Base-by-base conservation (phyloP, 2,329 filamentous ascomycete species). In the Aspergillus puulaauensis region DNA sequence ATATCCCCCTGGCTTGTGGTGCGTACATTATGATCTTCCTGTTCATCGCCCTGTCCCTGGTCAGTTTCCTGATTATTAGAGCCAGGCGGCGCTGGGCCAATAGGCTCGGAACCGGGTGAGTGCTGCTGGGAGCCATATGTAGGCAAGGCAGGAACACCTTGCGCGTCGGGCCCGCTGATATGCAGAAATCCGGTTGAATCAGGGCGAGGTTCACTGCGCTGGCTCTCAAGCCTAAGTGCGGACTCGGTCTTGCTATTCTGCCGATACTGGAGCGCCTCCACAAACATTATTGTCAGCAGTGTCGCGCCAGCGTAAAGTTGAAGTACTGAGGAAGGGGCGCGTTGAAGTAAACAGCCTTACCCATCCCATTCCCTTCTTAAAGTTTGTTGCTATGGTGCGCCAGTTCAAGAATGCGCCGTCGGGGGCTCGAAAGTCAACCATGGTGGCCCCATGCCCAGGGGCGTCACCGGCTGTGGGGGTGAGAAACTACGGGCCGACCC, bases 211-310 rank as follows among this genome's bases (percentile, higher is more conserved):
- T 37, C 27, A 3, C 27, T 14, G 17, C 14, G 45, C 27, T 19
- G n/a, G 19, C 45, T 44, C n/a, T 43, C 27, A 27, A 14, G 4
- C 15, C 12, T 41, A 8, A 14, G 39, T 17, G 17, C 21, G 17
- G 45, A 44, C 24, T 51, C 46, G 5, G 19, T 17, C 41, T 51
- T 56, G 40, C 43, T 50, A 23, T 19, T 50, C 21, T 47, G 46
- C 31, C 31, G 54, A 45, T 45, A 39, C 54, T 56, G 47, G 19
- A 39, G 21, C 17, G 31, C 31, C 35, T 23, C 31, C 24, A 51
- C 11, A 24, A 8, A 14, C 47, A 56, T 56, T 46, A 56, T 56
- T 46, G 40, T 56, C 33, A 56, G 54, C 53, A 27, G 27, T 39
- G 17, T 33, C 27, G 35, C 49, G 40, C 49, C 19, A 33, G 24